Conservation (phyloP, 768 basidiomycete species). For the Glaciozyma antarctica region DNA sequence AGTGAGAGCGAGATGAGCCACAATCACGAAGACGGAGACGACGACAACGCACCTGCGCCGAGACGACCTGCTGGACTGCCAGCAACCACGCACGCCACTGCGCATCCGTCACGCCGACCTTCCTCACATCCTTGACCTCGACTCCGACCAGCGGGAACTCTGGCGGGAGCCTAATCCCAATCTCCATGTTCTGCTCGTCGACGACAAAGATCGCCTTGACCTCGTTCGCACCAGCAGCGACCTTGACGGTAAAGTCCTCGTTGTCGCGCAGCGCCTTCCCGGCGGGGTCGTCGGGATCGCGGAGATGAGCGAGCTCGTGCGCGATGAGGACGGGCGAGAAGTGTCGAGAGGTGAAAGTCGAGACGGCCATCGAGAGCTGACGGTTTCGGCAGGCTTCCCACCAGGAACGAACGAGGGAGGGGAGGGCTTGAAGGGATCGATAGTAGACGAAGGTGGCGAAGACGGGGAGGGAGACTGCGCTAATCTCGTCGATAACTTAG, state of each 20-base stretch:
- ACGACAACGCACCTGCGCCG: conserved; percentile 58
- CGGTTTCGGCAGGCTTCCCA: conserved; percentile 80
- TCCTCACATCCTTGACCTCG: conserved; percentile 73
- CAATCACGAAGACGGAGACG: conserved; percentile 1
- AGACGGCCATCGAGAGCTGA: conserved; percentile 66
- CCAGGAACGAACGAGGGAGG: conserved; percentile 77
- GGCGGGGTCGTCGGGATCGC: conserved; percentile 37
- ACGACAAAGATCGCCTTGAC: conserved; percentile 74
- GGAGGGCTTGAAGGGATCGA: conserved; percentile 69
- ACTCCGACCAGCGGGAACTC: conserved; percentile 87
- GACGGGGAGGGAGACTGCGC: conserved; percentile 51
- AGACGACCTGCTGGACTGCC: conserved; percentile 80
- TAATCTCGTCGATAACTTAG: conserved; percentile 47
- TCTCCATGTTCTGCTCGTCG: conserved; percentile 88
- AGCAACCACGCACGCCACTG: conserved; percentile 91
- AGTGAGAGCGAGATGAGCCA: not conserved
- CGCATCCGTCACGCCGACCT: conserved; percentile 78
- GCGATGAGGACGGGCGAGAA: conserved; percentile 83
- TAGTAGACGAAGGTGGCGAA: conserved; percentile 83
- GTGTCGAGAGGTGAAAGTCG: conserved; percentile 66
- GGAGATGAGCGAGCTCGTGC: conserved; percentile 65
- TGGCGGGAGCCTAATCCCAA: conserved; percentile 68
- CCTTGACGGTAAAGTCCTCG: conserved; percentile 71
- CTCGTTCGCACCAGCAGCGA: conserved; percentile 62
- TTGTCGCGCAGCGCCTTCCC: conserved; percentile 46